A percentile compares a stretch with the other conserved stretches of the same genome.
These are phyloP conservation scores for Beta vulgaris DNA, from an alignment of 148 eudicot genomes.

Conservation along the genomic window DNA sequence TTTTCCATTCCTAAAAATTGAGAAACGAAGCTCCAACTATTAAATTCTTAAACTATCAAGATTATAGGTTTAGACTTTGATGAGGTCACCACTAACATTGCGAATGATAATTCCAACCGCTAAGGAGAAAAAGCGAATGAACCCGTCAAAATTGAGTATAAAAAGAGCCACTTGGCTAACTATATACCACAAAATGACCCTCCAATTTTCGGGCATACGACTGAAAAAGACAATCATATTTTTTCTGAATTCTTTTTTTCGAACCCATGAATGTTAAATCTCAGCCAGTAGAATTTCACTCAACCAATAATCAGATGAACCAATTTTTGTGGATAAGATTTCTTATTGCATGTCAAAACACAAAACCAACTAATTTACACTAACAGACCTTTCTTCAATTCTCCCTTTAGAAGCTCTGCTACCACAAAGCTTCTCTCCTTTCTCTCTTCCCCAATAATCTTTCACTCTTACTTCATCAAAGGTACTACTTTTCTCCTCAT, in stretches of 20 bases:
- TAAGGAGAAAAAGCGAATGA: too few species aligned
- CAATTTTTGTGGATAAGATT: constrained; percentile 77
- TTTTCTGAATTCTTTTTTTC: background rate
- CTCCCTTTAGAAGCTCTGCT: background rate
- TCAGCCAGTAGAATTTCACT: constrained; percentile 36
- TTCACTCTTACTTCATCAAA: constrained; percentile 12
- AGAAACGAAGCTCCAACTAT: too few species aligned
- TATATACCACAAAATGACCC: too few species aligned
- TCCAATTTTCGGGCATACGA: constrained; percentile 10
- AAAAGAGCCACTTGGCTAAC: too few species aligned
- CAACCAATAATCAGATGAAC: constrained; percentile 21
- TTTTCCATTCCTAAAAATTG: too few species aligned
- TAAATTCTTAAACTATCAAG: too few species aligned
- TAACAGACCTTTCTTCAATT: too few species aligned
- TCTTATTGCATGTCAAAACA: constrained; percentile 34
- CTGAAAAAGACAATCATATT: background rate
- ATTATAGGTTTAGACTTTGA: too few species aligned
- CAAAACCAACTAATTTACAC: constrained; percentile 7
- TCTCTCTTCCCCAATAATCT: constrained; percentile 5
- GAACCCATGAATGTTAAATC: background rate
- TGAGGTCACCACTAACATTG: too few species aligned
- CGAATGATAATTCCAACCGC: too few species aligned
- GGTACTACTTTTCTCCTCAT: constrained; percentile 36
- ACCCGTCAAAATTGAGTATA: too few species aligned
- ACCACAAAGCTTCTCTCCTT: constrained; percentile 11